Evolutionary conservation across 1,139 yeast genomes (phyloP), one percentile per base, ranked within the genome.

Genomic region (Pneumocystis carinii): DNA sequence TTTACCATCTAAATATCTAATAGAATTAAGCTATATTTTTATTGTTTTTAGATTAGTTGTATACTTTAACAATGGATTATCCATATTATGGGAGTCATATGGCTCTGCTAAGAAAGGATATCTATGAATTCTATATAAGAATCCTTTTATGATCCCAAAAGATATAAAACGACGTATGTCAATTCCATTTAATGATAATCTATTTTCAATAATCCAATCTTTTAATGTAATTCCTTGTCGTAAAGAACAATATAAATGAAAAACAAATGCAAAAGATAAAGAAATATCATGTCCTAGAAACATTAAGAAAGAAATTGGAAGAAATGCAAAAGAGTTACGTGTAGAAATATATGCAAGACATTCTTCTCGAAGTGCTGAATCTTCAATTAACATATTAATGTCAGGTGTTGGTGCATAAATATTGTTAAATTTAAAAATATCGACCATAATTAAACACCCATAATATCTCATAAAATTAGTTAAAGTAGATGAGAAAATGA

Each of bases 331-430:
- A 37, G 37, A 17, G 19, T 53, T 48, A 60, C 36, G 65, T 17
- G 67, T 60, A 10, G 67, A 64, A 1, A 90, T 90, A 71, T 89
- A 90, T 0, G 85, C 83, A 71, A 88, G 96, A 71, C 97, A 90
- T 68, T 89, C 94, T 36, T 81, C 80, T n/a, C 90, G 87, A 80
- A 90, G 79, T 0, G 79, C 79, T 6, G 81, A 79, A 65, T 84
- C 83, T 60, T 80, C 79, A 61, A 88, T 76, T 69, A 94, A 87
- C 61, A 78, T 75, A 1, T 86, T 83, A 48, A 94, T 82, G 62
- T 82, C 80, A 59, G 94, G 85, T 0, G 97, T 89, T 7, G 95
- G 89, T 0, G 97, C 95, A 75, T 94, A 94, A 29, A 86, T 83
- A 73, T 89, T 92, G 61, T 84, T 77, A 73, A 90, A 94, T 71